These are phyloP conservation scores for Kwoniella mangroviensis DNA, from an alignment of 768 basidiomycete species.

Conservation along the genomic window DNA sequence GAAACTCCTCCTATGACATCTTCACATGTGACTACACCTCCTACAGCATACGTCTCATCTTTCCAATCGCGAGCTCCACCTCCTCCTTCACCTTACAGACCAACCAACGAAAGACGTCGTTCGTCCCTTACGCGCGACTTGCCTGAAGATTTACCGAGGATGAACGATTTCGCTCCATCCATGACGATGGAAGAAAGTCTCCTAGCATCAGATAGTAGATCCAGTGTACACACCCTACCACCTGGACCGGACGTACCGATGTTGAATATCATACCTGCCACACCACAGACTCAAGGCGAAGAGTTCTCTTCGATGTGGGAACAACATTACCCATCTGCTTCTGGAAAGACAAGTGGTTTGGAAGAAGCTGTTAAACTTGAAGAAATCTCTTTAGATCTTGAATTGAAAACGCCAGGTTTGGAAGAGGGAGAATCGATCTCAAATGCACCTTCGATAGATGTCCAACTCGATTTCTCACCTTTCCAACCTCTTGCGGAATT, in stretches of 20 bases:
- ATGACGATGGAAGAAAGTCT: slow-evolving; percentile 8
- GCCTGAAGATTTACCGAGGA: slow-evolving; percentile 31
- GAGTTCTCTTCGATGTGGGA: slow-evolving; percentile 30
- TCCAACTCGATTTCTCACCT: slow-evolving; percentile 51
- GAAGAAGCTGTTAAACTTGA: slow-evolving; percentile 28
- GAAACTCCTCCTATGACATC: slow-evolving; percentile 34
- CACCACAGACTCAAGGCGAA: slow-evolving; percentile 42
- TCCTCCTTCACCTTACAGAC: slow-evolving; percentile 51
- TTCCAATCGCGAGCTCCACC: slow-evolving; percentile 39
- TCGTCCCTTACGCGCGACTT: slow-evolving; percentile 28
- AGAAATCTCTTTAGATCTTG: slow-evolving; percentile 31
- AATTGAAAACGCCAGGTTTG: background rate
- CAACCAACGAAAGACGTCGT: slow-evolving; percentile 38
- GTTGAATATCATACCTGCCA: slow-evolving; percentile 54
- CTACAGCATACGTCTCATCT: slow-evolving; percentile 45
- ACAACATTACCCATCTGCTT: slow-evolving; percentile 3
- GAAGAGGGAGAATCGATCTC: background rate
- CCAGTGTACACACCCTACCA: slow-evolving; percentile 26
- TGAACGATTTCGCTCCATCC: slow-evolving; percentile 11
- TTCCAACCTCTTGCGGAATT: slow-evolving; percentile 35
- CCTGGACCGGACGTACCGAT: slow-evolving; percentile 39
- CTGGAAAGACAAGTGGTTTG: slow-evolving; percentile 3
- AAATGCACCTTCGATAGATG: slow-evolving; percentile 38
- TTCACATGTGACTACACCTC: slow-evolving; percentile 48
- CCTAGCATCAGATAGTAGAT: slow-evolving; percentile 23